Evolutionary conservation across 306 rosid species (phyloP), one percentile per base, ranked within the genome.

Genomic region (Prunus fruticosa): DNA sequence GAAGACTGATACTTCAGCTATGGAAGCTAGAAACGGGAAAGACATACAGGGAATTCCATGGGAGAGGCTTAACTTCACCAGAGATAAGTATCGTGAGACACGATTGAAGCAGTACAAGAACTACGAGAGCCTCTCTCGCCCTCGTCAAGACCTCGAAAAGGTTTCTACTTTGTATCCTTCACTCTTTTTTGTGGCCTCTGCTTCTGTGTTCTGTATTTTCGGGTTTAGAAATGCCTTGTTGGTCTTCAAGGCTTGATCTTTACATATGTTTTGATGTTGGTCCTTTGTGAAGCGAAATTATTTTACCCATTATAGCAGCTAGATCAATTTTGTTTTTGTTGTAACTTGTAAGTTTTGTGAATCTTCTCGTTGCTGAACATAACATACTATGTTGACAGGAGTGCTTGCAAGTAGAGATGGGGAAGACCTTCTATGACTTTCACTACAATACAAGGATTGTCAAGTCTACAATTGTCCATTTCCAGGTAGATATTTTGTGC

Each of bases 41-140:
- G 98, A 94, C 68, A 87, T 94, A 10, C 98, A 93, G 68, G 98
- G 98, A 57, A 91, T 93, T 70, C 96, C 94, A 2, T 93, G 98
- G 98, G 93, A 93, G 86, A 91, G 87, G 89, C 96, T 93, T 15
- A 87, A 82, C 70, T 87, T 84, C 56, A 84, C 86, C 22, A 91
- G 96, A 77, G 91, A 91, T 45, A 32, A 86, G 41, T 93, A 91
- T 78, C 97, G 98, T 11, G 88, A 88, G 72, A 87, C 87, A 43
- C 88, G 96, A 23, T 79, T 93, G 90, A 87, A 81, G 84, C 96
- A 88, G 74, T 93, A 91, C 79, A 91, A 83, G 81, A 93, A 93
- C 86, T 93, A 88, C 54, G 93, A 91, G 85, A 84, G 69, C 52
- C 91, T 90, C 70, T 78, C 90, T 11, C 85, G 53, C 61, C 86